Base-by-base conservation (phyloP, 2,329 filamentous ascomycete species). In the Talaromyces funiculosus region DNA sequence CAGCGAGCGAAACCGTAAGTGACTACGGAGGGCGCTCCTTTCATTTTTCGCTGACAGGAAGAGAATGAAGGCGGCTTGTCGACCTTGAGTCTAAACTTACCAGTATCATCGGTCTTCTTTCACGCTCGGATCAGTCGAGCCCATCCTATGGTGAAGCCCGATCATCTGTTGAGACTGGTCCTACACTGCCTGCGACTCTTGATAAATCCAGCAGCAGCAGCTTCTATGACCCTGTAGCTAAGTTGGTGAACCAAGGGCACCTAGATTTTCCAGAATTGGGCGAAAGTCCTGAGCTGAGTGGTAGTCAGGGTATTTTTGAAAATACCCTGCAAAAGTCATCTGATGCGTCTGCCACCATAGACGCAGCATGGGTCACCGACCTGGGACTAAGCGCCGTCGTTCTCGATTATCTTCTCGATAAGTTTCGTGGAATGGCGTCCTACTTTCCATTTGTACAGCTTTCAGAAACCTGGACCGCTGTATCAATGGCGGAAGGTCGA, bases 381-480 rank as follows among this genome's bases (percentile, higher is more conserved):
- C 5, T 51, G 16, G 47, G 47, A 35, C 26, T 51, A 5, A 20
- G n/a, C 3, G 10, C 10, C 2, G 18, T 57, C 38, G 59, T 63
- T 22, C 61, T 57, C 49, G 57, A 56, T 42, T 35, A 64, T 59
- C 62, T 64, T 57, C 20, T 64, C 16, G 57, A 57, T 24, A 62
- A 26, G 12, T 64, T 64, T 54, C 60, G 62, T 24, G 37, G 60
- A 18, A 64, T 64, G 63, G 60, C 42, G 14, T 61, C 49, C 18
- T 64, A 60, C 26, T 64, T 64, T 55, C 63, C 63, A 38, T 64
- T 64, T 29, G 62, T 64, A 24, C 54, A 57, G 24, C 47, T 64
- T 16, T 45, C 62, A 45, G 7, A 57, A 42, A 14, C 20, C 43
- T 64, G 60, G 38, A 64, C 35, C 40, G 63, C 60, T 40, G 38